Evolutionary conservation across 129 eudicot genomes (phyloP).

Genomic region (Chrysanthemum makinoi): DNA sequence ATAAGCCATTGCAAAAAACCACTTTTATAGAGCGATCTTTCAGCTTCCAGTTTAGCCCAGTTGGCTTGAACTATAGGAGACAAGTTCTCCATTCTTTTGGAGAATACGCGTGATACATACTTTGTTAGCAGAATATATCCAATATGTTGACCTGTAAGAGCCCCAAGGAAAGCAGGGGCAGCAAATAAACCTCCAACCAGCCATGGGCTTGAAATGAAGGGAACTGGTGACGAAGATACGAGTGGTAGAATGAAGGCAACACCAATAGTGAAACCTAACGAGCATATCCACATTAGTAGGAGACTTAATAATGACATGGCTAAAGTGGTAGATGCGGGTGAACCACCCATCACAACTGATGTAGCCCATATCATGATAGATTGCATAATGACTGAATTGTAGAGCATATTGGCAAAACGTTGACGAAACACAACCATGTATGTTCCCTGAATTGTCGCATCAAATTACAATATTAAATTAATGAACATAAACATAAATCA

Average conservation of each 20-base stretch:
- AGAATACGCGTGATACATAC: slow-evolving; percentile 37
- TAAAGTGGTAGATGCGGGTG: slow-evolving; percentile 55
- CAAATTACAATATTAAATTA: slow-evolving; percentile 5
- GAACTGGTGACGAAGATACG: slow-evolving; percentile 68
- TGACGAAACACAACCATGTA: slow-evolving; percentile 82
- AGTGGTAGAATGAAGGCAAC: slow-evolving; percentile 68
- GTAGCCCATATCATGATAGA: slow-evolving; percentile 69
- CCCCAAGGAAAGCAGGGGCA: slow-evolving; percentile 89
- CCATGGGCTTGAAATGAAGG: slow-evolving; percentile 76
- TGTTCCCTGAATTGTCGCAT: slow-evolving; percentile 55
- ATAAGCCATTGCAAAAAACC: slow-evolving; percentile 89
- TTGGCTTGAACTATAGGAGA: slow-evolving; percentile 41
- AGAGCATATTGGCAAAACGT: slow-evolving; percentile 63
- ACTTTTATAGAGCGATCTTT: slow-evolving; percentile 81
- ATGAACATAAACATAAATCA: neutral
- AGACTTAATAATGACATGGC: slow-evolving; percentile 63
- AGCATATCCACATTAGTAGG: slow-evolving; percentile 75
- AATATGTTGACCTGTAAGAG: slow-evolving; percentile 81
- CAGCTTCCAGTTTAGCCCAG: slow-evolving; percentile 82
- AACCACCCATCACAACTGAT: slow-evolving; percentile 80
- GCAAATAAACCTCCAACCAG: slow-evolving; percentile 65
- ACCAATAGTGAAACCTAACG: slow-evolving; percentile 49
- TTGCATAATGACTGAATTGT: slow-evolving; percentile 78
- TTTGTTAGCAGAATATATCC: slow-evolving; percentile 49
- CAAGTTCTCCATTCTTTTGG: slow-evolving; percentile 41